Base-by-base conservation (phyloP, 306 rosid species). In the Betula pendula region DNA sequence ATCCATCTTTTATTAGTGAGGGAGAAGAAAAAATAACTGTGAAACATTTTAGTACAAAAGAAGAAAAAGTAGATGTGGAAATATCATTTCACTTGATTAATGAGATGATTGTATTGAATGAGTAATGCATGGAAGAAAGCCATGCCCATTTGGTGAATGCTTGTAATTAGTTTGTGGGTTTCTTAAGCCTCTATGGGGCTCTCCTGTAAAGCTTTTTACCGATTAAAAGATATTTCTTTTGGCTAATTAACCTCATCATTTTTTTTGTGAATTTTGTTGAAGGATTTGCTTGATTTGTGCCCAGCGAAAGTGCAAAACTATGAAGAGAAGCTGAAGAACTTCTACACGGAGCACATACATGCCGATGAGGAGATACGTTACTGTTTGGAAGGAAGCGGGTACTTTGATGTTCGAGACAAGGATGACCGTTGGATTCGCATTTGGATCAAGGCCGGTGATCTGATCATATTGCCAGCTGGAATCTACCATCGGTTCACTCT, bases 281-380 rank as follows among this genome's bases (percentile, higher is more conserved):
- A 94, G 97, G 97, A 92, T 84, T 53, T 92, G 78, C 94, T 95
- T 73, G 95, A 95, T 77, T 80, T 95, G 73, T 85, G 92, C 77
- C 96, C 97, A 0, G 89, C 88, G 72, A 92, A 89, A 75, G 83
- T 95, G 85, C 82, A 84, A 19, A 90, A 92, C 67, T 95, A 88
- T 63, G 92, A 90, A 79, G 81, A 83, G 87, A 94, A 92, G 88
- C 79, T 94, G 88, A 94, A 90, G 84, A 90, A 84, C 77, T 94
- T 94, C 83, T 94, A 89, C 74, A 90, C 97, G 8, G 98, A 94
- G 81, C 98, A 94, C 80, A 94, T 94, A 74, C 98, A 94, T 81
- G 93, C 84, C n/a, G 89, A 92, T 53, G 98, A 94, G 77, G 98
- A 94, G 86, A 92, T 94, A 52, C 96, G 95, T 8, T 90, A 92